Evolutionary conservation across 73 alveolate genomes (phyloP).

Genomic region (Paramecium pentaurelia): DNA sequence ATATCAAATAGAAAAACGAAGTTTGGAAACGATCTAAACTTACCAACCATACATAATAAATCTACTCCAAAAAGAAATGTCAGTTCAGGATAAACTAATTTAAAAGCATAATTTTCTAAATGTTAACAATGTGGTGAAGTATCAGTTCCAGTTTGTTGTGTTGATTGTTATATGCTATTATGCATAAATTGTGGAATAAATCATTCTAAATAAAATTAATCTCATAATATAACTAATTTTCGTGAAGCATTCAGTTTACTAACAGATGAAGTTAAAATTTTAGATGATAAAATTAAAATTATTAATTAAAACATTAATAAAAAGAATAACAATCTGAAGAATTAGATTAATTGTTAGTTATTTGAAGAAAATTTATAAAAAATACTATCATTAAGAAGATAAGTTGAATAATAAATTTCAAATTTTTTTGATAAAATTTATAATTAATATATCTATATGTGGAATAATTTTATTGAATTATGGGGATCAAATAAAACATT

Average conservation of each 20-base stretch:
- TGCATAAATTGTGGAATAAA: slow-evolving; percentile 19
- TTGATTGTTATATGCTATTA: not conserved
- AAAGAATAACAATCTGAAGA: not conserved
- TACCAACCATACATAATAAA: not conserved
- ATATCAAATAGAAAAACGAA: not conserved
- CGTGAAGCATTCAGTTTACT: not conserved
- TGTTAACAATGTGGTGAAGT: not conserved
- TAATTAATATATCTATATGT: not conserved
- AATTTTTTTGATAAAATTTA: not conserved
- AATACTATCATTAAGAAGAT: not conserved
- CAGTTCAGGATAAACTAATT: not conserved
- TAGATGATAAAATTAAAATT: not conserved
- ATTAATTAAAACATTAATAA: not conserved
- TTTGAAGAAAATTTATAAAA: not conserved
- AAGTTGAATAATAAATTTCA: not conserved
- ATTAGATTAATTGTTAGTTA: not conserved
- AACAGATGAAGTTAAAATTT: not conserved
- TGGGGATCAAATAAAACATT: not conserved
- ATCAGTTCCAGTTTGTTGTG: not conserved
- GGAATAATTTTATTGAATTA: not conserved
- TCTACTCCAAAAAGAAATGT: not conserved
- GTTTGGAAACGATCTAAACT: not conserved
- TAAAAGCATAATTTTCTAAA: not conserved
- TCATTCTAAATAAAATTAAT: not conserved
- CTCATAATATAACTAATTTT: not conserved